These are phyloP conservation scores for Areca catechu DNA, from an alignment of 176 grass and related monocot genomes.

Conservation along the genomic window DNA sequence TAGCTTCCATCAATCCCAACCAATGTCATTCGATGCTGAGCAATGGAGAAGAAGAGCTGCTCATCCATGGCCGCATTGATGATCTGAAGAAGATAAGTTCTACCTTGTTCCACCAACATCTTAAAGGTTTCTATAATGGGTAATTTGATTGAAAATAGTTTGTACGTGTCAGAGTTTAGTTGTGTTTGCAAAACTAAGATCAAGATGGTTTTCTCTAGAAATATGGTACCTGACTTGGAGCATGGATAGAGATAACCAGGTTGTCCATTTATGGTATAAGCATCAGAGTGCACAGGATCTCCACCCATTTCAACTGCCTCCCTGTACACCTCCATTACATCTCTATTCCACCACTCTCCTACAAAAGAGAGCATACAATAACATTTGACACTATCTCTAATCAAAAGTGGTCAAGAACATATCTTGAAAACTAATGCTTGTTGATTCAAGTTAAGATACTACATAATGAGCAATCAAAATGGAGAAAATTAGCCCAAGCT, in stretches of 20 bases:
- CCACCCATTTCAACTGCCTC: constrained; percentile 1
- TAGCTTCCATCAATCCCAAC: background rate
- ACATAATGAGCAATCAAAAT: too few relatives aligned
- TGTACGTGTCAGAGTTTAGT: background rate
- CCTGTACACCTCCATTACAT: constrained; percentile 20
- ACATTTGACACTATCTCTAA: too few relatives aligned
- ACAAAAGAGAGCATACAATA: background rate
- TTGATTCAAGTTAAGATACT: too few relatives aligned
- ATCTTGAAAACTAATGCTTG: too few relatives aligned
- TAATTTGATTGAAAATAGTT: background rate
- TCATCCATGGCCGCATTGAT: constrained; percentile 2
- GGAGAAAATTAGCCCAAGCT: too few relatives aligned
- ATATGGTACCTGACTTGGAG: constrained; percentile 1
- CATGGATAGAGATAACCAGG: constrained; percentile 33
- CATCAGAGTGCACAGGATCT: constrained; percentile 10
- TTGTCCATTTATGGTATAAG: constrained; percentile 41
- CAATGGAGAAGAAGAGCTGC: constrained; percentile 5
- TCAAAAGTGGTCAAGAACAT: too few relatives aligned
- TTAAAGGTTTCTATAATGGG: background rate
- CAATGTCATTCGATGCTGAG: background rate
- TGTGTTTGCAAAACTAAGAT: too few relatives aligned
- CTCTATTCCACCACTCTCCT: constrained; percentile 33
- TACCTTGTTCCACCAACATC: background rate
- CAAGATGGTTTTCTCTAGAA: background rate
- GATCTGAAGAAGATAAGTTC: too few relatives aligned